phyloP scores from a whole-genome alignment of 768 basidiomycete genomes.

The Albatrellus ellisii region DNA sequence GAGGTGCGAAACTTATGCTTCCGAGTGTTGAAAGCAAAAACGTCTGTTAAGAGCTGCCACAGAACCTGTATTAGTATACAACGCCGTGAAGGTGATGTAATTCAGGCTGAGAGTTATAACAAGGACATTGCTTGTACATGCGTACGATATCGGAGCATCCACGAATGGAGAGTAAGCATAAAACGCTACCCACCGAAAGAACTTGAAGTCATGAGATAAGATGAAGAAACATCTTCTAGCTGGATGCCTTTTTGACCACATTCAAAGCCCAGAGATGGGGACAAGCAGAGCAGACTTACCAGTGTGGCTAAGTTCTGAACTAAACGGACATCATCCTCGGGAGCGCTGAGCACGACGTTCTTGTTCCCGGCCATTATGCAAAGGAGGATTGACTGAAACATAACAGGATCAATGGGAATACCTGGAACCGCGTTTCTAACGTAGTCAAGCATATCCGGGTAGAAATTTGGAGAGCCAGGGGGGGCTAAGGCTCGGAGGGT shows the following conservation, averaged over 20 bases:
- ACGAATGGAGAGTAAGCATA: too few relatives aligned
- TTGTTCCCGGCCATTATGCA: conserved; percentile 50
- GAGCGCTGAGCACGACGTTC: conserved; percentile 50
- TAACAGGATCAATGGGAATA: conserved; percentile 45
- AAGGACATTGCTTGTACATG: too few relatives aligned
- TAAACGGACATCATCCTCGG: conserved; percentile 48
- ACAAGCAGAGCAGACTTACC: conserved; percentile 43
- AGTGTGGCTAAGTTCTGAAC: conserved; percentile 44
- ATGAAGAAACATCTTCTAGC: too few relatives aligned
- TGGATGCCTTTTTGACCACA: too few relatives aligned
- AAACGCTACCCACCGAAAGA: too few relatives aligned
- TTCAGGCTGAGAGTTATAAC: too few relatives aligned
- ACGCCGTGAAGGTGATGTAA: too few relatives aligned
- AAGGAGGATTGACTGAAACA: conserved; percentile 53
- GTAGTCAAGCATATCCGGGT: conserved; percentile 27
- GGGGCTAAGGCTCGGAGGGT: not conserved
- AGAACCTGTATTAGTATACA: too few relatives aligned
- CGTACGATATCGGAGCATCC: too few relatives aligned
- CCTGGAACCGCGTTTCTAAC: conserved; percentile 31
- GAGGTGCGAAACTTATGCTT: not conserved
- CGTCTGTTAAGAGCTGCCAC: not conserved
- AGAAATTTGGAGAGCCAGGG: conserved; percentile 13
- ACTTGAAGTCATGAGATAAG: too few relatives aligned
- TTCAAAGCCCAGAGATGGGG: conserved; percentile 27
- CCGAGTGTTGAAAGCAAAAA: not conserved